Evolutionary conservation across 1,284 basidiomycete species (phyloP).

Genomic region (Clitocybe nebularis): DNA sequence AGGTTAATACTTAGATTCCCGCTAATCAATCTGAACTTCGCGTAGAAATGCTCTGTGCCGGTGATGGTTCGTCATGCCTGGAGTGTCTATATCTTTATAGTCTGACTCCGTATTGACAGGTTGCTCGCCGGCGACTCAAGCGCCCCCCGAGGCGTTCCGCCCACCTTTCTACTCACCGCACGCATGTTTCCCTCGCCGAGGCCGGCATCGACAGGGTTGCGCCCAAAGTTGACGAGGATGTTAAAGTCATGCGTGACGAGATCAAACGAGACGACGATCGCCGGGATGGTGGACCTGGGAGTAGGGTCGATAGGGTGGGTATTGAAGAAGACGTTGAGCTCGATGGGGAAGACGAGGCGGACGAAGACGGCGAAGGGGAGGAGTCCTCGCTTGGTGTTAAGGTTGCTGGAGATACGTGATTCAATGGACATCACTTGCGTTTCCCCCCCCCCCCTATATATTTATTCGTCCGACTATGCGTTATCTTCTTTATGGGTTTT

Average conservation of each 20-base stretch:
- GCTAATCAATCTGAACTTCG: neutral
- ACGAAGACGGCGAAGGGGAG: slow-evolving; percentile 32
- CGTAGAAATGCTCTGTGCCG: slow-evolving; percentile 80
- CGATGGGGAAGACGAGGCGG: slow-evolving; percentile 21
- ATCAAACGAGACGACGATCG: slow-evolving; percentile 60
- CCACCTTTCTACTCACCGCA: slow-evolving; percentile 60
- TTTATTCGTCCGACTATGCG: too few relatives aligned
- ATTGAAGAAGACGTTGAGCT: slow-evolving; percentile 22
- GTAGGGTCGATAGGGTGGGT: slow-evolving; percentile 23
- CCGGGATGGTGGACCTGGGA: slow-evolving; percentile 33
- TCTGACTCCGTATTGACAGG: slow-evolving; percentile 17
- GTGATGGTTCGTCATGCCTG: slow-evolving; percentile 63
- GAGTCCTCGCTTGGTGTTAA: slow-evolving; percentile 22
- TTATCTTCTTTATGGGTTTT: too few relatives aligned
- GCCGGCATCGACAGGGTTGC: slow-evolving; percentile 81
- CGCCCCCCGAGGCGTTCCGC: slow-evolving; percentile 63
- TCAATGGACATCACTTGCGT: too few relatives aligned
- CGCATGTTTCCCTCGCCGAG: slow-evolving; percentile 81
- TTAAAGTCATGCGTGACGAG: slow-evolving; percentile 67
- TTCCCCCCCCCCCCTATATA: too few relatives aligned
- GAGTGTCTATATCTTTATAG: neutral
- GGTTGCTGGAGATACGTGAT: slow-evolving; percentile 17
- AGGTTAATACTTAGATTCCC: neutral
- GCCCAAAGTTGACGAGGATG: slow-evolving; percentile 68
- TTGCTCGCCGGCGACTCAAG: slow-evolving; percentile 80